These are phyloP conservation scores for Candida cerambycidarum DNA, from an alignment of 805 yeast species.

Conservation along the genomic window DNA sequence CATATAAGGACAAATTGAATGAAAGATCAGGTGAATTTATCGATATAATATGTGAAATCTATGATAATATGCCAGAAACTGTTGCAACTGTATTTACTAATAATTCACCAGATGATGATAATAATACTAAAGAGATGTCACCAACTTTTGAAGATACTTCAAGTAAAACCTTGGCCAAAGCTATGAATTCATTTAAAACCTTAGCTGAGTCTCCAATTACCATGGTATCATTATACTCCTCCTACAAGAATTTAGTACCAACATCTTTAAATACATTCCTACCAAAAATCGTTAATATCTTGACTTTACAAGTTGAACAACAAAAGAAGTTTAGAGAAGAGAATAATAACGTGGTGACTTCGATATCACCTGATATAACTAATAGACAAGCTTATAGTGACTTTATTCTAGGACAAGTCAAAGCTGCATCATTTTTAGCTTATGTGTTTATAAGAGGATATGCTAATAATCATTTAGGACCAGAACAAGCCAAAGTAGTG, in stretches of 20 bases:
- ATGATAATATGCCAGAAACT: slow-evolving; percentile 73
- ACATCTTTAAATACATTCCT: slow-evolving; percentile 72
- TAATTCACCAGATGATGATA: slow-evolving; percentile 10
- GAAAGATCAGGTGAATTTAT: slow-evolving; percentile 80
- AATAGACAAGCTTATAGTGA: slow-evolving; percentile 84
- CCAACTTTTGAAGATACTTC: slow-evolving; percentile 44
- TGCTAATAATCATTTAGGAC: slow-evolving; percentile 57
- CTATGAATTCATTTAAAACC: slow-evolving; percentile 84
- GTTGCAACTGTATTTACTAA: slow-evolving; percentile 62
- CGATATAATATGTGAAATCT: slow-evolving; percentile 70
- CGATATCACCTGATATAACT: slow-evolving; percentile 71
- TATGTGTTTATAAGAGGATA: slow-evolving; percentile 86
- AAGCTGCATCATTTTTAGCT: slow-evolving; percentile 93
- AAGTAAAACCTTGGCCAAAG: slow-evolving; percentile 54
- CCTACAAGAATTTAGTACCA: slow-evolving; percentile 74
- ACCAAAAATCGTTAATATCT: slow-evolving; percentile 75
- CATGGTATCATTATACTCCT: slow-evolving; percentile 86
- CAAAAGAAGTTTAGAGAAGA: slow-evolving; percentile 48
- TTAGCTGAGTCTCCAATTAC: slow-evolving; percentile 96
- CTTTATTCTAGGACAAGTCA: slow-evolving; percentile 88
- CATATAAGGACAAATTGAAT: slow-evolving; percentile 65
- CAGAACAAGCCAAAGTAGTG: slow-evolving; percentile 51
- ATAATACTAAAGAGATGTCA: slow-evolving; percentile 24
- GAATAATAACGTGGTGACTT: slow-evolving; percentile 55
- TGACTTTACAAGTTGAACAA: slow-evolving; percentile 76